Conservation (phyloP, 1,284 basidiomycete species). For the Irpex sp. region DNA sequence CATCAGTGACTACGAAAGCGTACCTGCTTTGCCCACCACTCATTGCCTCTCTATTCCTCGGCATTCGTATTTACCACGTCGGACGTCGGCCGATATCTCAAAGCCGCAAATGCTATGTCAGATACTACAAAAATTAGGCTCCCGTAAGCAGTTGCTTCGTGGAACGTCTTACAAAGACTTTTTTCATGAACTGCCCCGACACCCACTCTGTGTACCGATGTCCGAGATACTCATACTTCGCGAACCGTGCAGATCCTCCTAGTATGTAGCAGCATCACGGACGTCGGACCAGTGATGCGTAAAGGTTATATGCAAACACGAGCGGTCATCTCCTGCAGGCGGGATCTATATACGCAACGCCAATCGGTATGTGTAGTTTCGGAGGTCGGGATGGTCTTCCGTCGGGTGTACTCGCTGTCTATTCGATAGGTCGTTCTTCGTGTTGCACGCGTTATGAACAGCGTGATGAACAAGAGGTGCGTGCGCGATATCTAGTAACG, state of each 20-base stretch:
- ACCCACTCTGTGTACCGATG: neutral
- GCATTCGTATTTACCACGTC: too few species aligned
- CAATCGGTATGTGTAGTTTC: neutral
- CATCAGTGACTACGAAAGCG: neutral
- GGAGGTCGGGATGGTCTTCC: neutral
- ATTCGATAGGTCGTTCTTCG: neutral
- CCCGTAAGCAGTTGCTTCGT: neutral
- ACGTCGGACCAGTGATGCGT: neutral
- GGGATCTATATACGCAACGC: too few species aligned
- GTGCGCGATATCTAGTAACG: neutral
- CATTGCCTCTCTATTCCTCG: too few species aligned
- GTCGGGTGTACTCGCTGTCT: neutral
- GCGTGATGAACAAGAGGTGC: neutral
- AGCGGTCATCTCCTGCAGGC: neutral
- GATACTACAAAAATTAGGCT: neutral
- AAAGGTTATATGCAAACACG: neutral
- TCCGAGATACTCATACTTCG: neutral
- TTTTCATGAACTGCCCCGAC: neutral
- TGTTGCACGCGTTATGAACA: neutral
- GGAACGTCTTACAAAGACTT: neutral
- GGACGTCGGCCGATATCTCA: neutral
- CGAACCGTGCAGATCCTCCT: neutral
- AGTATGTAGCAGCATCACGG: neutral
- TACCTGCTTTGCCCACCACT: too few species aligned
- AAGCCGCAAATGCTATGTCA: neutral